Evolutionary conservation across 768 basidiomycete genomes (phyloP).

Genomic region (Podaxis mareebaensis): DNA sequence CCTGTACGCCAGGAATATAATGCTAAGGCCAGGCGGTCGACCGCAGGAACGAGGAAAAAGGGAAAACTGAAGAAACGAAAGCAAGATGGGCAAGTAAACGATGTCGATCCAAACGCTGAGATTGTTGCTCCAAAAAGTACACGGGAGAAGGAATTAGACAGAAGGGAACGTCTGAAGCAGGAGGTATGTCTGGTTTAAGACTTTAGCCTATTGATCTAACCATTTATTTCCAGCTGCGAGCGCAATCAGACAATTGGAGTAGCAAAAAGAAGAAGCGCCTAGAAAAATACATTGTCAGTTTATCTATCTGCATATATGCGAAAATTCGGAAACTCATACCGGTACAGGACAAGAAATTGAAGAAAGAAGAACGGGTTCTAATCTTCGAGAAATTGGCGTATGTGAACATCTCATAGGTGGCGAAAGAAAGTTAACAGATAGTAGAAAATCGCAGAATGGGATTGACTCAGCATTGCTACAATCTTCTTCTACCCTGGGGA

Average conservation of each 20-base stretch:
- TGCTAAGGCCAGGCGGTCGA: constrained; percentile 67
- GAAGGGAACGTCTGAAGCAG: constrained; percentile 56
- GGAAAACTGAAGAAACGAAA: constrained; percentile 42
- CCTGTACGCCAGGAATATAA: constrained; percentile 47
- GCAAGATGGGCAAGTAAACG: constrained; percentile 20
- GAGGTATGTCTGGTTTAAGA: constrained; percentile 46
- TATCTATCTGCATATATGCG: background rate
- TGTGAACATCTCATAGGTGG: constrained; percentile 26
- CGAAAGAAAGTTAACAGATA: constrained; percentile 3
- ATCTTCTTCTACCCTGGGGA: constrained; percentile 83
- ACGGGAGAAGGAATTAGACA: constrained; percentile 61
- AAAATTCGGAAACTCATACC: constrained; percentile 6
- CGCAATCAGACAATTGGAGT: constrained; percentile 70
- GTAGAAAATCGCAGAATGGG: constrained; percentile 13
- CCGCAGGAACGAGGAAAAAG: constrained; percentile 63
- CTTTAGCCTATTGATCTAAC: background rate
- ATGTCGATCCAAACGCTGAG: constrained; percentile 57
- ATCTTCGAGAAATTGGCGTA: constrained; percentile 85
- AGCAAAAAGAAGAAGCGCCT: constrained; percentile 86
- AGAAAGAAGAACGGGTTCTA: constrained; percentile 79
- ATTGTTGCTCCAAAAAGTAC: constrained; percentile 59
- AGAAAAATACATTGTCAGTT: constrained; percentile 87
- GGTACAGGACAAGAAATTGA: constrained; percentile 83
- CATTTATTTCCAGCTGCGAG: constrained; percentile 35
- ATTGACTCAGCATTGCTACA: constrained; percentile 61